phyloP scores from a whole-genome alignment of 1,284 basidiomycete species.

The Leucocoprinus gongylophorus region DNA sequence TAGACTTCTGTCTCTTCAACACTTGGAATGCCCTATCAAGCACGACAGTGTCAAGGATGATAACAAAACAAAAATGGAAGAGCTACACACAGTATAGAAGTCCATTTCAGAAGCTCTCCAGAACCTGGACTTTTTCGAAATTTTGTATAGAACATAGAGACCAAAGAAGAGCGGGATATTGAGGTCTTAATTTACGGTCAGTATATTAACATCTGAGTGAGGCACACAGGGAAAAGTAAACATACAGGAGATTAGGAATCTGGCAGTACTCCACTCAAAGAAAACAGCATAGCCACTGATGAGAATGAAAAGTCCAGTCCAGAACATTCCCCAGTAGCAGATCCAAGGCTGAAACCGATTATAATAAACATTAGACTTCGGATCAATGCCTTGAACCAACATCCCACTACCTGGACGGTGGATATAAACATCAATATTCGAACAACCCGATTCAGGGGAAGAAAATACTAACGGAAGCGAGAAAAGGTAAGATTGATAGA shows the following conservation, averaged over 20 bases:
- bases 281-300: slow-evolving; percentile 64
- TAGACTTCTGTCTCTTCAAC: slow-evolving; percentile 52
- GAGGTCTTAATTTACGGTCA: slow-evolving; percentile 34
- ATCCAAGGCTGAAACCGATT: slow-evolving; percentile 51
- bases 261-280: slow-evolving; percentile 51
- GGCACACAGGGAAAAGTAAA: slow-evolving; percentile 30
- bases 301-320: slow-evolving; percentile 51
- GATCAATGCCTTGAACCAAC: slow-evolving; percentile 57
- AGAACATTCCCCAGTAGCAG: slow-evolving; percentile 48
- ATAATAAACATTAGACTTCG: slow-evolving; percentile 50
- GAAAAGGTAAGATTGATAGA: slow-evolving; percentile 69
- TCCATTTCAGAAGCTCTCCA: slow-evolving; percentile 60
- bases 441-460: neutral
- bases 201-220: neutral
- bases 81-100: slow-evolving; percentile 43
- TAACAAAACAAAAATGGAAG: neutral
- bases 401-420: slow-evolving; percentile 41
- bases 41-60: slow-evolving; percentile 1
- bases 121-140: slow-evolving; percentile 44
- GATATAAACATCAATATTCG: slow-evolving; percentile 3
- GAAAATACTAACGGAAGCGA: slow-evolving; percentile 52
- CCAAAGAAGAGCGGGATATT: slow-evolving; percentile 50
- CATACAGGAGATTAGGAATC: slow-evolving; percentile 56
- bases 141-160: slow-evolving; percentile 57
- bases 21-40: slow-evolving; percentile 45